Evolutionary conservation across 1,284 basidiomycete genomes (phyloP).

Genomic region (Gymnopus androsaceus): DNA sequence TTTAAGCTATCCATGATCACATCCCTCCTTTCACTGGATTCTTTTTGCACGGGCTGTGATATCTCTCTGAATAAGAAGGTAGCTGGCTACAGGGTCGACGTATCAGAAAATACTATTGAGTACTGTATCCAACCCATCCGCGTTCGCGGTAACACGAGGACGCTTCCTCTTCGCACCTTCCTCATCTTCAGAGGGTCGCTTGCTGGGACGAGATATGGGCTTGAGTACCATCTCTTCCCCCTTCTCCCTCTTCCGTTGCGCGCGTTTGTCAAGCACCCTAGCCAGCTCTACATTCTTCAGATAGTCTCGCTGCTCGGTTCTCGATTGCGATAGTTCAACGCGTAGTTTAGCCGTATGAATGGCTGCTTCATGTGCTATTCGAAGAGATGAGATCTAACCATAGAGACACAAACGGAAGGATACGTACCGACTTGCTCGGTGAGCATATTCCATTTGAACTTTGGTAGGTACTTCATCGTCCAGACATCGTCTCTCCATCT

Average conservation of each 20-base stretch:
- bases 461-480: constrained; percentile 99
- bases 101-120: constrained; percentile 61
- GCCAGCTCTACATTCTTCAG: constrained; percentile 94
- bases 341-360: constrained; percentile 86
- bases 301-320: constrained; percentile 90
- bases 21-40: too few relatives aligned
- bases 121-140: constrained; percentile 45
- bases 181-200: constrained; percentile 30
- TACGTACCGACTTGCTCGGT: constrained; percentile 95
- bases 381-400: constrained; percentile 3
- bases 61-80: too few relatives aligned
- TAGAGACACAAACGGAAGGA: constrained; percentile 9
- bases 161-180: constrained; percentile 20
- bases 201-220: constrained; percentile 26
- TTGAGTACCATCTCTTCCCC: constrained; percentile 48
- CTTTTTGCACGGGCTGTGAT: too few relatives aligned
- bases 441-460: constrained; percentile 99
- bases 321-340: constrained; percentile 87
- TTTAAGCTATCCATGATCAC: too few relatives aligned
- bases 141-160: constrained; percentile 26
- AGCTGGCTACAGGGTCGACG: too few relatives aligned
- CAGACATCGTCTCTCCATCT: constrained; percentile 96
- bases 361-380: constrained; percentile 92
- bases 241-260: constrained; percentile 65
- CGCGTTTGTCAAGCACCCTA: constrained; percentile 85